phyloP scores from a whole-genome alignment of 75 land plant genomes.

The Larix kaempferi region DNA sequence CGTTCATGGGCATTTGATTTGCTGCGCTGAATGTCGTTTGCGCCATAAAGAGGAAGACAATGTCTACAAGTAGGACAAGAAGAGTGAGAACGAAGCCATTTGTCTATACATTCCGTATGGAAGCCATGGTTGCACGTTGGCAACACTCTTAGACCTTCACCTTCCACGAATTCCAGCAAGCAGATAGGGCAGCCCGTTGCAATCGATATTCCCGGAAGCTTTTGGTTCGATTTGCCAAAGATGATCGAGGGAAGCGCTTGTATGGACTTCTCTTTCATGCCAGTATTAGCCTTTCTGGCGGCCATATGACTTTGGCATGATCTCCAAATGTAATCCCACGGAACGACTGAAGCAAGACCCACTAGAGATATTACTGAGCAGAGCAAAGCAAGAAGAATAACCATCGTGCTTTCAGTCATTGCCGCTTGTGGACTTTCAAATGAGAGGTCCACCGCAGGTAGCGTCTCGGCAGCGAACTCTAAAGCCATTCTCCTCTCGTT shows the following conservation, averaged over 20 bases:
- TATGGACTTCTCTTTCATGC: conserved; percentile 31
- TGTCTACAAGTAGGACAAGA: conserved; percentile 40
- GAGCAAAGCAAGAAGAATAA: neutral
- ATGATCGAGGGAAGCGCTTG: conserved; percentile 21
- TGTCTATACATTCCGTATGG: conserved; percentile 57
- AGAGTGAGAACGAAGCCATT: conserved; percentile 47
- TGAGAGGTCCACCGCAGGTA: too few species aligned
- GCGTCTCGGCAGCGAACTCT: too few species aligned
- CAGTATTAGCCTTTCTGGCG: conserved; percentile 12
- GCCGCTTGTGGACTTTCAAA: too few species aligned
- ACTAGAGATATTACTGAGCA: neutral
- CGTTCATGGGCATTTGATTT: too few species aligned
- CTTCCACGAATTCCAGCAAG: conserved; percentile 32
- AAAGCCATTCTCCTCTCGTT: too few species aligned
- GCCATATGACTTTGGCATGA: neutral
- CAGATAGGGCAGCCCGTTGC: conserved; percentile 48
- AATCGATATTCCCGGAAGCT: neutral
- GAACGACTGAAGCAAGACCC: neutral
- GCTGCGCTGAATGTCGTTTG: too few species aligned
- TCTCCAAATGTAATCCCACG: neutral
- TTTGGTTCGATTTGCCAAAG: neutral
- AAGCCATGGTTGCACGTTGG: conserved; percentile 55
- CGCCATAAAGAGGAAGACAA: too few species aligned
- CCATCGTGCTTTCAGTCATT: neutral
- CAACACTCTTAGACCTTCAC: conserved; percentile 27